A percentile compares a stretch with the other conserved stretches of the same genome.
Evolutionary conservation across 2,329 filamentous ascomycete genomes (phyloP).

Genomic region (Ophiostoma australiae): DNA sequence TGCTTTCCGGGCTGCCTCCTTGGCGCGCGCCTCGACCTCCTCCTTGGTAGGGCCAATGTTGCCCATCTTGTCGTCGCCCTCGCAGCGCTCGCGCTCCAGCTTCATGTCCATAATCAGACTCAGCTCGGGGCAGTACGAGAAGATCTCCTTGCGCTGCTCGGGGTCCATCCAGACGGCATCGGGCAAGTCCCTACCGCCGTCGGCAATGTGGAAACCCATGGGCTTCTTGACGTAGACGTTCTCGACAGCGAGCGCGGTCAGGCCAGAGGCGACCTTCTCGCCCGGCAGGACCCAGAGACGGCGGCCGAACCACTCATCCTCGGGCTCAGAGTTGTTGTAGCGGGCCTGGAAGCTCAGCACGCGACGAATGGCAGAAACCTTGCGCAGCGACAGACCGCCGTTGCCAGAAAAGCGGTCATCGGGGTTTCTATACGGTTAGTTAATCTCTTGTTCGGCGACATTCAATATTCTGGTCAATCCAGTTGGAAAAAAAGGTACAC

Average conservation of each 20-base stretch:
- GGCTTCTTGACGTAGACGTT: slow-evolving; percentile 46
- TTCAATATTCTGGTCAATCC: not conserved
- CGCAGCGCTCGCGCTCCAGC: slow-evolving; percentile 46
- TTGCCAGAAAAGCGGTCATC: slow-evolving; percentile 48
- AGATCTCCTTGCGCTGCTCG: slow-evolving; percentile 43
- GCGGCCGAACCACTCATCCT: slow-evolving; percentile 53
- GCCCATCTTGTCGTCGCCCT: slow-evolving; percentile 35
- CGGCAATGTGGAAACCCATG: slow-evolving; percentile 51
- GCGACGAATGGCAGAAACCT: slow-evolving; percentile 46
- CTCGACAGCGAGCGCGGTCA: slow-evolving; percentile 46
- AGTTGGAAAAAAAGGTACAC: slow-evolving; percentile 22
- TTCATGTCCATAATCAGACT: slow-evolving; percentile 55
- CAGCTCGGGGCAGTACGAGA: slow-evolving; percentile 54
- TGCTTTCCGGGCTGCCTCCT: slow-evolving; percentile 8
- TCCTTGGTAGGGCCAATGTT: slow-evolving; percentile 26
- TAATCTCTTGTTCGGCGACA: not conserved
- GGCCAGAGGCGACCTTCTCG: slow-evolving; percentile 43
- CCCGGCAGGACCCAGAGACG: slow-evolving; percentile 46
- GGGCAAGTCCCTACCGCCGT: slow-evolving; percentile 40
- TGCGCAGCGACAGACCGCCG: slow-evolving; percentile 51
- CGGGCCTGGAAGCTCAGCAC: slow-evolving; percentile 47
- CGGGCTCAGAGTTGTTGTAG: slow-evolving; percentile 47
- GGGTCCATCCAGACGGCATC: slow-evolving; percentile 46
- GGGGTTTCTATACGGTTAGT: slow-evolving; percentile 31
- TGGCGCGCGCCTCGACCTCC: not conserved